A percentile compares a stretch with the other conserved stretches of the same genome.
Evolutionary conservation across 179 eudicot species (phyloP).

Genomic region (Monotropa hypopitys): DNA sequence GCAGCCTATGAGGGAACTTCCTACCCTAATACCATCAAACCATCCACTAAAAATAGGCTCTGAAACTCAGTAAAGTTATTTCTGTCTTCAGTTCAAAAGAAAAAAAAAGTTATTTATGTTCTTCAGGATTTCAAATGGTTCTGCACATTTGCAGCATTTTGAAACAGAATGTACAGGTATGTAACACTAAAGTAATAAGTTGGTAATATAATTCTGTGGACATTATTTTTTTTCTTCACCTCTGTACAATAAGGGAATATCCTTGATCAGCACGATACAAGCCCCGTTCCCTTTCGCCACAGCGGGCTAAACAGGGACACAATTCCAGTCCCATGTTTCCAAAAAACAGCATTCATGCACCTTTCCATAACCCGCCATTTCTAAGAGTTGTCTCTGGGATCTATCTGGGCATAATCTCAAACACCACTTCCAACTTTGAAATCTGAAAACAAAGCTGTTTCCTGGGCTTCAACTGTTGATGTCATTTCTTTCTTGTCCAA

Average conservation of each 20-base stretch:
- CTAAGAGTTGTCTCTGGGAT: neutral
- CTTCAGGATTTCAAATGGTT: neutral
- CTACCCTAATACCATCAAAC: neutral
- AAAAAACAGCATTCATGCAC: neutral
- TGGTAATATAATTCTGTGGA: neutral
- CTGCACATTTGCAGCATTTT: neutral
- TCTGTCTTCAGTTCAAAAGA: neutral
- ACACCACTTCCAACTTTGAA: constrained; percentile 25
- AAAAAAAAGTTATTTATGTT: neutral
- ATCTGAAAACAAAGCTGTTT: constrained; percentile 33
- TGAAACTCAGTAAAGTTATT: neutral
- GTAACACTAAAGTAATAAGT: neutral
- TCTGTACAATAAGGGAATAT: constrained; percentile 4
- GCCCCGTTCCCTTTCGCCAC: neutral
- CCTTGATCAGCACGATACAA: neutral
- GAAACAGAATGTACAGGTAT: constrained; percentile 5
- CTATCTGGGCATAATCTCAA: neutral
- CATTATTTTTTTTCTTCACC: neutral
- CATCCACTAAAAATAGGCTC: neutral
- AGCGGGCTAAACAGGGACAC: constrained; percentile 12
- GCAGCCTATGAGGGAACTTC: neutral
- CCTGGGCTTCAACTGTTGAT: constrained; percentile 34
- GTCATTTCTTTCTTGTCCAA: constrained; percentile 44
- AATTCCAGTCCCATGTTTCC: neutral
- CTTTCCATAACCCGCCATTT: neutral